Evolutionary conservation across 2,329 filamentous ascomycete genomes (phyloP).

Genomic region (Venturia asperata): DNA sequence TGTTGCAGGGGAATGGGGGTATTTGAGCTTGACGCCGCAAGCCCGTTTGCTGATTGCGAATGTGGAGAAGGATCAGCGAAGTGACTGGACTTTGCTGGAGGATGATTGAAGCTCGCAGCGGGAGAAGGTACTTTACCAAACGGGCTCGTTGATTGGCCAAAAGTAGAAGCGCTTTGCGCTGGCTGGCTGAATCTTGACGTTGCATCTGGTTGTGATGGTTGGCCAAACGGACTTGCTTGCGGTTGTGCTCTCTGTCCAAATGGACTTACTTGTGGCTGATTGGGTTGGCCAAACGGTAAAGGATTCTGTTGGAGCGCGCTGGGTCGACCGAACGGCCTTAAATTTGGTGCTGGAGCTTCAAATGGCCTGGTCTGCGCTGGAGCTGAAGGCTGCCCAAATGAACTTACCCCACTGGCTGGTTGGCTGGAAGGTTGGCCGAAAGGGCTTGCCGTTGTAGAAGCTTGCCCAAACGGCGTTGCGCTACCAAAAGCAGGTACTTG

Average conservation of each 20-base stretch:
- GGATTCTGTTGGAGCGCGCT: constrained; percentile 1
- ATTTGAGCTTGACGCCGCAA: background rate
- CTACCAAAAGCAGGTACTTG: constrained; percentile 20
- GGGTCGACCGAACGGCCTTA: constrained; percentile 11
- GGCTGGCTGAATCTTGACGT: constrained; percentile 22
- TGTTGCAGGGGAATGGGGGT: background rate
- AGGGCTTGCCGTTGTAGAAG: constrained; percentile 20
- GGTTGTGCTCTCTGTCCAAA: constrained; percentile 25
- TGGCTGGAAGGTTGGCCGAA: constrained; percentile 18
- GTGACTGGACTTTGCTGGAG: constrained; percentile 15
- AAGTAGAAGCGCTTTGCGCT: constrained; percentile 2
- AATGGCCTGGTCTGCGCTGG: constrained; percentile 18
- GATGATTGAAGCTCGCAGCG: constrained; percentile 19
- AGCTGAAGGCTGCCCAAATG: constrained; percentile 27
- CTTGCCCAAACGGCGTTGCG: constrained; percentile 24
- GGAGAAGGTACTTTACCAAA: constrained; percentile 23
- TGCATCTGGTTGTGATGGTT: constrained; percentile 20
- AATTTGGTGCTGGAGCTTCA: constrained; percentile 19
- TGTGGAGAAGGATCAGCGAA: background rate
- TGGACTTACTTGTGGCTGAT: constrained; percentile 17
- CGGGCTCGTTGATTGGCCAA: constrained; percentile 13
- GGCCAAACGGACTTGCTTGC: constrained; percentile 17
- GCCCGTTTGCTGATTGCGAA: background rate
- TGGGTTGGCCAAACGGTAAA: constrained; percentile 20
- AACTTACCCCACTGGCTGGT: constrained; percentile 18